Conservation (phyloP, 768 basidiomycete genomes). For the Pholiota conissans region DNA sequence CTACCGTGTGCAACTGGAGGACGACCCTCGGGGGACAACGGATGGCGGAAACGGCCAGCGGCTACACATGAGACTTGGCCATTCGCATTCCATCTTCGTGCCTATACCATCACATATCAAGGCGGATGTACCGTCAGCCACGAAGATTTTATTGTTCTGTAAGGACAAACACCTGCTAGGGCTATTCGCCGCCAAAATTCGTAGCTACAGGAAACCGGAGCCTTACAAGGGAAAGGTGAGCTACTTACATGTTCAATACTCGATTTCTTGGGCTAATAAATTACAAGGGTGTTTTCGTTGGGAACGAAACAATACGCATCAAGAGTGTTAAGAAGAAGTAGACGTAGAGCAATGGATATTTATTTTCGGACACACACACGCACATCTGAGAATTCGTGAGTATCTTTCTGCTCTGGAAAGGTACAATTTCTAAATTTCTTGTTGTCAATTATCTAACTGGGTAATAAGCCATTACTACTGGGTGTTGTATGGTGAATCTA, state of each 20-base stretch:
- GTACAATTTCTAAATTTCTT: no score
- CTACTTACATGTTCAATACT: slow-evolving; percentile 9
- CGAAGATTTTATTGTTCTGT: slow-evolving; percentile 79
- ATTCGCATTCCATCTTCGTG: slow-evolving; percentile 83
- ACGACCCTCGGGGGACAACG: slow-evolving; percentile 62
- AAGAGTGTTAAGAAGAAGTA: slow-evolving; percentile 97
- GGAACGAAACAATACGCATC: slow-evolving; percentile 88
- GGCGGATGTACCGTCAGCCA: slow-evolving; percentile 77
- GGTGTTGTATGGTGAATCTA: background rate
- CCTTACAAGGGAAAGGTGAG: slow-evolving; percentile 97
- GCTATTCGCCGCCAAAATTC: slow-evolving; percentile 83
- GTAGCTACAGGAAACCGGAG: slow-evolving; percentile 86
- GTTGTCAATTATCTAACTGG: background rate
- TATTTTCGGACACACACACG: background rate
- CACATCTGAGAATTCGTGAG: background rate
- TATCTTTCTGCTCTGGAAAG: no score
- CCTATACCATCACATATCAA: slow-evolving; percentile 82
- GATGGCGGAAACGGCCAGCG: slow-evolving; percentile 63
- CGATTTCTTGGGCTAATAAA: slow-evolving; percentile 1
- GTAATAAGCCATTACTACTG: background rate
- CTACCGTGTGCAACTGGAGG: slow-evolving; percentile 86
- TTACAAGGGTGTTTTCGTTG: slow-evolving; percentile 86
- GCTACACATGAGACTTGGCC: slow-evolving; percentile 90
- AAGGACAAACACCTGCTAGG: slow-evolving; percentile 89
- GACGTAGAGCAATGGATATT: slow-evolving; percentile 15